Base-by-base conservation (phyloP, 495 filamentous ascomycete species). In the Trichocladium uniseriatum region DNA sequence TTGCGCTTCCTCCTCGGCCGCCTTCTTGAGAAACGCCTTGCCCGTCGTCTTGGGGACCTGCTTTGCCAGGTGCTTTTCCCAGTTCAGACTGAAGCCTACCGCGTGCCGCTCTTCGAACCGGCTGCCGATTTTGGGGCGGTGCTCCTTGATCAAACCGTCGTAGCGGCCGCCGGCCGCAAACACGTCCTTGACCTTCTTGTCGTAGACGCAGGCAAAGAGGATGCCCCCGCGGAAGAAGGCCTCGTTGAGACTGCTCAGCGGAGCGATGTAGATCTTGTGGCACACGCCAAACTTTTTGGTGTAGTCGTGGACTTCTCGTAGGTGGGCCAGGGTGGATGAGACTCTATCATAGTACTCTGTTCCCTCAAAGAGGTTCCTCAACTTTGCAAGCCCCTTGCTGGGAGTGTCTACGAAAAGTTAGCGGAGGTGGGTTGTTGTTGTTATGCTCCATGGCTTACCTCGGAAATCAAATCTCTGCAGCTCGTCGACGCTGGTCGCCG, bases 101-200 rank as follows among this genome's bases (percentile, higher is more conserved):
- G 87, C 91, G 57, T 90, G 87, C 36, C 73, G 71, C 43, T 75
- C 69, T 49, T 74, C 66, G 31, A 69, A 62, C 40, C 68, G 61
- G 37, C 67, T 69, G 21, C 74, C 71, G 42, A 79, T 73, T 46
- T 75, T 80, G 11, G 79, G 77, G 6, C 77, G 75, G 56, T 87
- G 79, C 27, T 81, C 82, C 62, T 77, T 72, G 31, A 98, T 91
- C 37, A 98, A 69, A 18, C 77, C 76, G 61, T 98, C 92, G 63
- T 97, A 98, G 22, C 92, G 82, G 22, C 92, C 92, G 41, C 92
- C 92, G 29, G 90, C 92, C 1, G 91, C 92, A 56, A 98, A 88
- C 9, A 97, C 86, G 54, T 92, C 84, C 54, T 80, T 80, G 40
- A 69, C 60, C 64, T 91, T 95, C 47, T 75, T 83, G 65, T 97